Percentiles rank a stretch among this genome's conserved stretches.
Conservation (phyloP, 2,329 filamentous ascomycete genomes). For the Colletotrichum musae region DNA sequence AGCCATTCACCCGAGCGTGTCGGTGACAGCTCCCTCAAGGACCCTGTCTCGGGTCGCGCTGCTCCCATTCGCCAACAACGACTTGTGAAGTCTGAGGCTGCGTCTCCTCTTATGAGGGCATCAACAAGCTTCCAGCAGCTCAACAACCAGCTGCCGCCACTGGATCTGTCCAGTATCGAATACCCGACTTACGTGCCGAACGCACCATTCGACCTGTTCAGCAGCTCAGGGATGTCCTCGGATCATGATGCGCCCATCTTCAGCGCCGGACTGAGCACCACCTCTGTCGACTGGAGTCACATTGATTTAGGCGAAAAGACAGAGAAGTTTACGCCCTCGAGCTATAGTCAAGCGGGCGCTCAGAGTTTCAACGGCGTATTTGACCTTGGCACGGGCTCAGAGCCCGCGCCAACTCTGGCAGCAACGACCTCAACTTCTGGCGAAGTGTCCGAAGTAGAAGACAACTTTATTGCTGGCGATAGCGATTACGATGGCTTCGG, state of each 20-base stretch:
- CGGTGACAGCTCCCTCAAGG: slow-evolving; percentile 57
- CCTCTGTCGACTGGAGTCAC: slow-evolving; percentile 62
- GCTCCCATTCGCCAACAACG: slow-evolving; percentile 63
- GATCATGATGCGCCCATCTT: slow-evolving; percentile 72
- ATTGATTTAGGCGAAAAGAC: slow-evolving; percentile 63
- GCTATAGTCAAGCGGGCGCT: slow-evolving; percentile 67
- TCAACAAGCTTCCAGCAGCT: slow-evolving; percentile 65
- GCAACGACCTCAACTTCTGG: slow-evolving; percentile 74
- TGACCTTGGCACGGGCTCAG: slow-evolving; percentile 67
- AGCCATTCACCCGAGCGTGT: slow-evolving; percentile 61
- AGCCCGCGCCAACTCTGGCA: slow-evolving; percentile 68
- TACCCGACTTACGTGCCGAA: slow-evolving; percentile 64
- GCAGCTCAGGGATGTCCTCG: slow-evolving; percentile 60
- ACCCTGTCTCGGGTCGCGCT: slow-evolving; percentile 52
- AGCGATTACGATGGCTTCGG: slow-evolving; percentile 65
- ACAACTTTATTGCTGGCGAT: slow-evolving; percentile 63
- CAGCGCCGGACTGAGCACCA: slow-evolving; percentile 72
- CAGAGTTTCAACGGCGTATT: slow-evolving; percentile 66
- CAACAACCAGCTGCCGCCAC: slow-evolving; percentile 67
- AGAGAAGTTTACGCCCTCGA: slow-evolving; percentile 66
- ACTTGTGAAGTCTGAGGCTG: slow-evolving; percentile 72
- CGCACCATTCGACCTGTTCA: slow-evolving; percentile 67
- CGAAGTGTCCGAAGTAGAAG: slow-evolving; percentile 77
- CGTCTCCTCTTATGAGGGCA: slow-evolving; percentile 69
- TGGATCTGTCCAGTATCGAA: slow-evolving; percentile 71